These are phyloP conservation scores for Detonula confervacea DNA, from an alignment of 352 stramenopile genomes.

Conservation along the genomic window DNA sequence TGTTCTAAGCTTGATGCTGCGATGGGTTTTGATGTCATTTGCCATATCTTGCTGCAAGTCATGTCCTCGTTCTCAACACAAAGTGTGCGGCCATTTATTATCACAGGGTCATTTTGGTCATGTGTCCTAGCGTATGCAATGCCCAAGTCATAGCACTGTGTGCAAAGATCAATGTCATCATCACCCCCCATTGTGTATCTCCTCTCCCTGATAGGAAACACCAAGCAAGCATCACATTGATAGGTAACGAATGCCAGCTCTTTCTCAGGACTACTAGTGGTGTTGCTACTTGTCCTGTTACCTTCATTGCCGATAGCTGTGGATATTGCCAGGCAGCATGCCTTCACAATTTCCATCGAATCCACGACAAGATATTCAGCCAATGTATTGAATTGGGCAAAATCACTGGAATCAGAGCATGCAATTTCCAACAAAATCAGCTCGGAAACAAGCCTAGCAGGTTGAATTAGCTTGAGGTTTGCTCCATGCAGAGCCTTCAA, in stretches of 20 bases:
- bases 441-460: slow-evolving; percentile 46
- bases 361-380: slow-evolving; percentile 47
- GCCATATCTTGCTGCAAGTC: slow-evolving; percentile 63
- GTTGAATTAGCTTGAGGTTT: slow-evolving; percentile 36
- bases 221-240: slow-evolving; percentile 55
- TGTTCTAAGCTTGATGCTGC: slow-evolving; percentile 43
- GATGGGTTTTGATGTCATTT: slow-evolving; percentile 55
- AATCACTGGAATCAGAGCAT: slow-evolving; percentile 44
- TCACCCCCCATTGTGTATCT: slow-evolving; percentile 77
- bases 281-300: slow-evolving; percentile 3
- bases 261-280: slow-evolving; percentile 31
- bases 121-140: slow-evolving; percentile 45
- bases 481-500: slow-evolving; percentile 37
- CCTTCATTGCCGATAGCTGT: slow-evolving; percentile 3
- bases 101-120: slow-evolving; percentile 42
- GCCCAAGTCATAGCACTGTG: slow-evolving; percentile 73
- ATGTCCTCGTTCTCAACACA: slow-evolving; percentile 65
- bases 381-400: slow-evolving; percentile 59
- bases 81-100: slow-evolving; percentile 67
- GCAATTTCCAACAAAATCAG: slow-evolving; percentile 62
- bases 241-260: slow-evolving; percentile 45
- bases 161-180: slow-evolving; percentile 84
- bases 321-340: slow-evolving; percentile 35
- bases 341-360: slow-evolving; percentile 52
- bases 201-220: slow-evolving; percentile 73